phyloP scores from a whole-genome alignment of 768 basidiomycete species.

The Boletus sensibilis region DNA sequence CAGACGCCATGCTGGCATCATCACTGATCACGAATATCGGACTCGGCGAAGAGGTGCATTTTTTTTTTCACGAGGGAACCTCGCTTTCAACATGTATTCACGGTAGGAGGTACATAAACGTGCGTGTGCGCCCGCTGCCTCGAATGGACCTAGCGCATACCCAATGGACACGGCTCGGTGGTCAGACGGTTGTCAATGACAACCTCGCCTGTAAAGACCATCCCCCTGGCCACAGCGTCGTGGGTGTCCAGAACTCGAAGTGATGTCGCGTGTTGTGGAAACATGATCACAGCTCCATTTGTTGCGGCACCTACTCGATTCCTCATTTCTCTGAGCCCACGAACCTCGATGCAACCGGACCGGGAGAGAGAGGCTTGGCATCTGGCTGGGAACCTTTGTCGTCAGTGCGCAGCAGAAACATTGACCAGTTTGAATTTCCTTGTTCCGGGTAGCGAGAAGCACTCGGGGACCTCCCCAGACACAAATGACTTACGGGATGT shows the following conservation, averaged over 20 bases:
- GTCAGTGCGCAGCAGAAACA: constrained; percentile 1
- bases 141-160: neutral
- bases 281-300: neutral
- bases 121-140: neutral
- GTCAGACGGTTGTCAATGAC: neutral
- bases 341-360: constrained; percentile 10
- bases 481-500: constrained; percentile 10
- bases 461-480: neutral
- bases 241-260: neutral
- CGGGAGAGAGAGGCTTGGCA: constrained; percentile 6
- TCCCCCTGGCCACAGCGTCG: neutral
- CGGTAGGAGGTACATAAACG: neutral
- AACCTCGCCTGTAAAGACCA: neutral
- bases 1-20: neutral
- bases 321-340: neutral
- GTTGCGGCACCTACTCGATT: neutral
- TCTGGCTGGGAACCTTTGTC: constrained; percentile 1
- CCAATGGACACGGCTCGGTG: neutral
- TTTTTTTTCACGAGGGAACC: neutral
- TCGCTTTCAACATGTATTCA: neutral
- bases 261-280: neutral
- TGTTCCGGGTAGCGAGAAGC: neutral
- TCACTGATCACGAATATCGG: neutral
- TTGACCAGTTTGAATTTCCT: neutral
- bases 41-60: neutral